Conservation (phyloP, 148 eudicot genomes). For the Drosera capensis region DNA sequence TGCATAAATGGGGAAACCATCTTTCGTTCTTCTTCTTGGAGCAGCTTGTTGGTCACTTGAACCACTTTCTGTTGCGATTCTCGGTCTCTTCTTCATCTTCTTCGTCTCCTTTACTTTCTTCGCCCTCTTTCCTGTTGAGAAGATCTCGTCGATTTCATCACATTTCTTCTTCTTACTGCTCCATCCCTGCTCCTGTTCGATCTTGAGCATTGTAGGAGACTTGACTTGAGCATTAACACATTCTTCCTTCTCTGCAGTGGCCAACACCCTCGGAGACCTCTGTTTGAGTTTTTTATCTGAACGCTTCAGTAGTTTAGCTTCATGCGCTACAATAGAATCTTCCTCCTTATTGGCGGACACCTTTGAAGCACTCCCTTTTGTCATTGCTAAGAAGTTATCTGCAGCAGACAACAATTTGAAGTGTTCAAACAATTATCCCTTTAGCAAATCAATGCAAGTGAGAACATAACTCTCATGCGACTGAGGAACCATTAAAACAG, state of each 20-base stretch:
- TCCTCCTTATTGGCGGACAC: not conserved
- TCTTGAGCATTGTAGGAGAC: not conserved
- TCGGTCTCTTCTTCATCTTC: conserved; percentile 15
- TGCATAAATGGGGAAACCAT: conserved; percentile 43
- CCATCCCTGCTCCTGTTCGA: conserved; percentile 6
- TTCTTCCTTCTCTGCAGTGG: conserved; percentile 10
- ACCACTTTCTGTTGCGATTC: conserved; percentile 8
- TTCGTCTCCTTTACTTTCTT: conserved; percentile 14
- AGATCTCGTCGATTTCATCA: conserved; percentile 10
- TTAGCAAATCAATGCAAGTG: too few relatives aligned
- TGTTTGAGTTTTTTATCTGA: conserved; percentile 12
- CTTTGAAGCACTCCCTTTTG: not conserved
- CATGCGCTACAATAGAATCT: not conserved
- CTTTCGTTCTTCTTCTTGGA: conserved; percentile 43
- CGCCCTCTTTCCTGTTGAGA: conserved; percentile 28
- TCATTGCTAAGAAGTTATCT: too few relatives aligned
- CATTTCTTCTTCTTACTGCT: conserved; percentile 9
- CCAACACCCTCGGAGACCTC: too few relatives aligned
- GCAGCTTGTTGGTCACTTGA: conserved; percentile 8
- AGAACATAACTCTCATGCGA: too few relatives aligned
- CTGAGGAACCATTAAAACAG: too few relatives aligned
- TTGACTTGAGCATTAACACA: conserved; percentile 10
- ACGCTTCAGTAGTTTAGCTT: conserved; percentile 1
- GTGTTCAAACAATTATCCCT: too few relatives aligned
- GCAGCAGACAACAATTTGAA: too few relatives aligned